phyloP scores from a whole-genome alignment of 2,329 filamentous ascomycete genomes.

The Macrophomina phaseolina region DNA sequence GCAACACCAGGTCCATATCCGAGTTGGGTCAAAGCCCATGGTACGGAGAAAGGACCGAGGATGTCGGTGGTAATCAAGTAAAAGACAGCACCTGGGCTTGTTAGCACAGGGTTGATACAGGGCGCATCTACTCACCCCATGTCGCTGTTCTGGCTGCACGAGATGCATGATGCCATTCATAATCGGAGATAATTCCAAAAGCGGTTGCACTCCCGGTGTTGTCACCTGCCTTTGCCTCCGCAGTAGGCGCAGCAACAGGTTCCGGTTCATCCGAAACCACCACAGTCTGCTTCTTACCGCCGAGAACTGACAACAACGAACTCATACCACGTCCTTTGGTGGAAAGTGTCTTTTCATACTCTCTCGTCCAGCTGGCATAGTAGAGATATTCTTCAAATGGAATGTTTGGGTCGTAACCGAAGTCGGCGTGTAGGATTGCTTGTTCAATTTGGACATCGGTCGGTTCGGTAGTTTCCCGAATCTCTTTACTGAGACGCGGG shows the following conservation, averaged over 20 bases:
- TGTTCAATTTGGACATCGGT: constrained; percentile 11
- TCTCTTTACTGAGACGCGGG: constrained; percentile 6
- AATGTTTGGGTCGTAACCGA: constrained; percentile 32
- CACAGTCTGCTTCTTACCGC: constrained; percentile 19
- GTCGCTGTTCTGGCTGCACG: constrained; percentile 43
- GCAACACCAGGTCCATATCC: constrained; percentile 45
- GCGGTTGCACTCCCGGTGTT: background rate
- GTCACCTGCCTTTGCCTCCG: background rate
- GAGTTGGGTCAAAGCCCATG: constrained; percentile 40
- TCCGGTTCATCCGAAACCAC: constrained; percentile 18
- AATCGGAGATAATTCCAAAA: constrained; percentile 34
- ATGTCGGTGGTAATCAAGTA: constrained; percentile 55
- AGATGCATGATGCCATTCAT: constrained; percentile 43
- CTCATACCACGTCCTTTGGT: constrained; percentile 8
- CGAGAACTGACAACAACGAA: constrained; percentile 7
- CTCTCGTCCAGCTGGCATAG: constrained; percentile 45
- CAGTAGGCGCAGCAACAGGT: constrained; percentile 7
- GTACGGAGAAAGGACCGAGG: constrained; percentile 44
- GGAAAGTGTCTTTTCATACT: constrained; percentile 38
- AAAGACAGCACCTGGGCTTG: constrained; percentile 40
- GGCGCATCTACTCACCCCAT: constrained; percentile 32
- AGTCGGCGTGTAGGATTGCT: constrained; percentile 8
- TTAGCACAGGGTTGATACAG: background rate
- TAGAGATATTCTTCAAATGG: constrained; percentile 49
- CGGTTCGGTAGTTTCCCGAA: background rate